Evolutionary conservation across 2,329 filamentous ascomycete genomes (phyloP).

Genomic region (Aspergillus aculeatinus): DNA sequence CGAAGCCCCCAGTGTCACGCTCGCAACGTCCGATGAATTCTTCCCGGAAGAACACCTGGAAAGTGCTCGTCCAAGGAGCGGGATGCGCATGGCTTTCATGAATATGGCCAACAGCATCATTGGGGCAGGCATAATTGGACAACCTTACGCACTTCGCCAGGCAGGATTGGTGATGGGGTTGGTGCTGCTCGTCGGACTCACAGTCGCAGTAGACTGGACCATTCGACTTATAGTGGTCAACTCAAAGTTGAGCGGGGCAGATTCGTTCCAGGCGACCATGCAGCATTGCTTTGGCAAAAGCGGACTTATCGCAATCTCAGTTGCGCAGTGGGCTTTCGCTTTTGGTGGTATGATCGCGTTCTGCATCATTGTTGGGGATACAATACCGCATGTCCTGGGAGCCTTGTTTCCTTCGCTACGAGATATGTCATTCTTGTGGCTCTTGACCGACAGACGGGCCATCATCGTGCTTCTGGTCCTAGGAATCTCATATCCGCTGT

Average conservation of each 20-base stretch:
- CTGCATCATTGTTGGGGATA: conserved; percentile 94
- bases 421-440: conserved; percentile 72
- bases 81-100: conserved; percentile 88
- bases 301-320: conserved; percentile 81
- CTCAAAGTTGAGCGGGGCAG: conserved; percentile 89
- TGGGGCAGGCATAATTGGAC: conserved; percentile 70
- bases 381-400: conserved; percentile 83
- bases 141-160: conserved; percentile 94
- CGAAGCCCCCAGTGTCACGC: conserved; percentile 74
- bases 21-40: conserved; percentile 62
- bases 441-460: conserved; percentile 76
- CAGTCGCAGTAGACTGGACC: conserved; percentile 91
- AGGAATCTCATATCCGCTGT: conserved; percentile 84
- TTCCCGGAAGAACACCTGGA: conserved; percentile 60
- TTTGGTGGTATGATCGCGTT: conserved; percentile 99
- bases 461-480: conserved; percentile 87
- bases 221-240: conserved; percentile 97
- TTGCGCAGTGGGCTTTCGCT: conserved; percentile 97
- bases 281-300: conserved; percentile 89
- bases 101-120: conserved; percentile 99
- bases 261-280: conserved; percentile 93
- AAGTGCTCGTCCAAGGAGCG: conserved; percentile 73
- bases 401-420: conserved; percentile 77
- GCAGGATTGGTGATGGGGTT: conserved; percentile 82
- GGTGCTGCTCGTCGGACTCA: conserved; percentile 73